Base-by-base conservation (phyloP, 1,284 basidiomycete species). In the Sanguinoderma infundibulare region DNA sequence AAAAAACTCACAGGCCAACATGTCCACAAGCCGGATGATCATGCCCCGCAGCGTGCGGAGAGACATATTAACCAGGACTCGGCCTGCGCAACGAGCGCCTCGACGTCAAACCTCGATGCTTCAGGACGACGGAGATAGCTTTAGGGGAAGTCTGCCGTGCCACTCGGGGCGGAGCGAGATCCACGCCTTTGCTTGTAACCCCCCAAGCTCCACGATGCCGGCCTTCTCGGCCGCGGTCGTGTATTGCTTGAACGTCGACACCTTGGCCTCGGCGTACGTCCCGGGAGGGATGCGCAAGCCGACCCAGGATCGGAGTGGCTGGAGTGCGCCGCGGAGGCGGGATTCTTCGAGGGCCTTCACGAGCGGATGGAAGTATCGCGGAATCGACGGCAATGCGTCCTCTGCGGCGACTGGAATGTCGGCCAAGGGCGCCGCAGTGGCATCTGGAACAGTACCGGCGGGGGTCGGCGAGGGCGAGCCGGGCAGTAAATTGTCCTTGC, bases 191-290 rank as follows among this genome's bases (percentile, higher is more conserved):
- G 71, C 76, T 1, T 73, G 71, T 32, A 15, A 63, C 4, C 82
- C 83, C 15, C 86, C 84, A 5, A 84, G 72, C n/a, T 74, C 72
- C 28, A 88, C 70, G 15, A 88, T 68, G 2, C 79, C 80, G 7
- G 69, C 72, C 53, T 78, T 67, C 65, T 80, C 76, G 14, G 86
- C 86, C 28, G 82, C 61, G 14, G 69, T 69, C 9, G 74, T 67
- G 63, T 84, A 87, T 30, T 81, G 72, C 51, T 73, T 77, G 67
- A 86, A 86, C 42, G 67, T 77, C 1, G 70, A 62, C 34, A 79
- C 78, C 14, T 81, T 81, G 0, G 78, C 81, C 14, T 74, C 74
- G 61, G 69, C 66, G 67, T 83, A 87, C 6, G 78, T 72, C 17
- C 65, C 64, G 20, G 70, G 70, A 55, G 79, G 74, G 5, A 68